These are phyloP conservation scores for Rhizopus sp. DNA, from an alignment of 371 early-diverging fungal species.

Conservation along the genomic window DNA sequence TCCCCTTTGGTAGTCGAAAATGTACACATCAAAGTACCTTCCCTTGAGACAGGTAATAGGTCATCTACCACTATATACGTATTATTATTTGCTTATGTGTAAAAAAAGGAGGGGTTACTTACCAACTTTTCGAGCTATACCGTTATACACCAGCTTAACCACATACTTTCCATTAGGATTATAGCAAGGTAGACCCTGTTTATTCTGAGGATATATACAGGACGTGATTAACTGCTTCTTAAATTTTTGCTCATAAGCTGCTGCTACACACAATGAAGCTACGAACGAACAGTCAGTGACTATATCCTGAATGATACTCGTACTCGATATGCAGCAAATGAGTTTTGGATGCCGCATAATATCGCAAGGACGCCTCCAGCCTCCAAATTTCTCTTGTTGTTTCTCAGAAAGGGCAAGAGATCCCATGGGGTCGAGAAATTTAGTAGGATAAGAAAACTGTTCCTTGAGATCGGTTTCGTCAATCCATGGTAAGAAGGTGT, in stretches of 20 bases:
- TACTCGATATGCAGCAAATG: constrained; percentile 64
- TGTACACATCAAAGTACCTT: constrained; percentile 81
- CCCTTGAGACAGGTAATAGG: constrained; percentile 75
- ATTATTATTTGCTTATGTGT: constrained; percentile 1
- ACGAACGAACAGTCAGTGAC: constrained; percentile 96
- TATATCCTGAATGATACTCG: constrained; percentile 74
- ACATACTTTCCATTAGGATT: constrained; percentile 90
- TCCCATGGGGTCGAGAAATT: constrained; percentile 74
- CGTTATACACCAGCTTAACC: constrained; percentile 83
- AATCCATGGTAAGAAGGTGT: constrained; percentile 77
- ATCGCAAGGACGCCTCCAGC: constrained; percentile 82
- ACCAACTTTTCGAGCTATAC: constrained; percentile 78
- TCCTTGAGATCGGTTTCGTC: constrained; percentile 65
- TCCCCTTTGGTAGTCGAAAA: constrained; percentile 78
- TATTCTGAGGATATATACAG: constrained; percentile 86
- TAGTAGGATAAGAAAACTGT: constrained; percentile 49
- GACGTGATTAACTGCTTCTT: constrained; percentile 80
- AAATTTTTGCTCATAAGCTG: constrained; percentile 80
- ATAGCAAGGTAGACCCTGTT: constrained; percentile 71
- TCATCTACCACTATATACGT: constrained; percentile 80
- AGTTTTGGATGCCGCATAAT: constrained; percentile 69
- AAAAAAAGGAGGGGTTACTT: not conserved
- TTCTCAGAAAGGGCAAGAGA: constrained; percentile 71
- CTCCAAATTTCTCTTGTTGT: constrained; percentile 72
- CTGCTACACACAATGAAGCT: constrained; percentile 85